phyloP scores from a whole-genome alignment of 2,329 filamentous ascomycete species.

The Amesomyces nigricolor region DNA sequence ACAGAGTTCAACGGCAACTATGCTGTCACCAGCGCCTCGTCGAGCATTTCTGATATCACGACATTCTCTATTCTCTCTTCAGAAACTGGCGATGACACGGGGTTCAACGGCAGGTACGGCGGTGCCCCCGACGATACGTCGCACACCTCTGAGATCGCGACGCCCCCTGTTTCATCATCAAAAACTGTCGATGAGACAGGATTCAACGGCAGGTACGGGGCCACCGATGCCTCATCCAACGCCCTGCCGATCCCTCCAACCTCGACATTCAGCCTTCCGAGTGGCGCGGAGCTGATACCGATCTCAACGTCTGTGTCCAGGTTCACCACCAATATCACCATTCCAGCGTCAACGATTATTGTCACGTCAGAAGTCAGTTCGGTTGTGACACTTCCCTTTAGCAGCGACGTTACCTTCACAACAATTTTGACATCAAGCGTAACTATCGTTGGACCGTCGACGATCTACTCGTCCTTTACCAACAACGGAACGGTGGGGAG shows the following conservation, averaged over 20 bases:
- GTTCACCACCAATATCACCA: conserved; percentile 18
- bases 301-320: conserved; percentile 12
- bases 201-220: background rate
- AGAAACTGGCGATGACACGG: background rate
- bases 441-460: background rate
- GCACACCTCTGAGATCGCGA: background rate
- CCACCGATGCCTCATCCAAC: background rate
- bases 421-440: conserved; percentile 5
- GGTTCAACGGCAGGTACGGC: no score
- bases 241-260: background rate
- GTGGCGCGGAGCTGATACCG: conserved; percentile 9
- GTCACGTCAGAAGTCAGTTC: conserved; percentile 10
- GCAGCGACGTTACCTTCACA: conserved; percentile 2
- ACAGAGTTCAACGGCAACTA: no score
- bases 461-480: conserved; percentile 8
- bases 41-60: background rate
- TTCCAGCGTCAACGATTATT: conserved; percentile 7
- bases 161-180: background rate
- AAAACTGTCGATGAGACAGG: background rate
- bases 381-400: conserved; percentile 1
- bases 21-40: background rate
- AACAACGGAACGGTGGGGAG: conserved; percentile 3
- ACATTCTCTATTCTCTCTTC: background rate
- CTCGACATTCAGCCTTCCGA: conserved; percentile 6
- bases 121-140: background rate